Percentiles rank a stretch among this genome's conserved stretches.
Evolutionary conservation across 441 rosid genomes (phyloP).

Genomic region (Gossypium gossypioides): DNA sequence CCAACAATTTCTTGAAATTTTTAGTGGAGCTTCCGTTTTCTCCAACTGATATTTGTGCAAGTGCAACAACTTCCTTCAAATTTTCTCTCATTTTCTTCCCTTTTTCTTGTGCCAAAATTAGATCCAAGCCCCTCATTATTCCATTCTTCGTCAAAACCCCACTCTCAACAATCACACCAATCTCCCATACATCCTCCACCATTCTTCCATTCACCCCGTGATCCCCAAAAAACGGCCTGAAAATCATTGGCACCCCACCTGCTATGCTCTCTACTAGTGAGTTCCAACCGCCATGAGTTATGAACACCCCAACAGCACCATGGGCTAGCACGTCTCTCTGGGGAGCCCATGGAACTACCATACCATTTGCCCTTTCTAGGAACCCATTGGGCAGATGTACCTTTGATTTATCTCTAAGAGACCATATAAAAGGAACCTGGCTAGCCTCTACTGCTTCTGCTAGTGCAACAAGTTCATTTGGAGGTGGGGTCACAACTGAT

Average conservation of each 20-base stretch:
- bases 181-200: constrained; percentile 17
- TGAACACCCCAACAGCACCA: constrained; percentile 26
- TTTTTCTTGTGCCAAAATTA: not conserved
- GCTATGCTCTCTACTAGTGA: constrained; percentile 30
- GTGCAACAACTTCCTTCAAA: not conserved
- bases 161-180: constrained; percentile 11
- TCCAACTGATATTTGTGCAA: constrained; percentile 4
- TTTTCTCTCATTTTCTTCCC: constrained; percentile 13
- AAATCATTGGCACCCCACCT: constrained; percentile 35
- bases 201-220: constrained; percentile 28
- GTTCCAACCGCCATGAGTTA: constrained; percentile 36
- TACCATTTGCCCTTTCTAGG: constrained; percentile 22
- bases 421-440: constrained; percentile 35
- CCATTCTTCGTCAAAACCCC: constrained; percentile 22
- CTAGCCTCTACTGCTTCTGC: constrained; percentile 41
- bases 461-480: constrained; percentile 34
- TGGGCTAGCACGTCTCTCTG: constrained; percentile 26
- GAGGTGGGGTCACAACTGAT: constrained; percentile 31
- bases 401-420: constrained; percentile 19
- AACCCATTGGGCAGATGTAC: constrained; percentile 30
- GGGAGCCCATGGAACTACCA: constrained; percentile 35
- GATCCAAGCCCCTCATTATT: not conserved
- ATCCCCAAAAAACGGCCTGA: constrained; percentile 39
- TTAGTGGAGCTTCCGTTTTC: not conserved
- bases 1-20: constrained; percentile 7